Percentiles rank a stretch among this genome's conserved stretches.
Evolutionary conservation across 129 eudicot species (phyloP).

Genomic region (Flaveria brownii): DNA sequence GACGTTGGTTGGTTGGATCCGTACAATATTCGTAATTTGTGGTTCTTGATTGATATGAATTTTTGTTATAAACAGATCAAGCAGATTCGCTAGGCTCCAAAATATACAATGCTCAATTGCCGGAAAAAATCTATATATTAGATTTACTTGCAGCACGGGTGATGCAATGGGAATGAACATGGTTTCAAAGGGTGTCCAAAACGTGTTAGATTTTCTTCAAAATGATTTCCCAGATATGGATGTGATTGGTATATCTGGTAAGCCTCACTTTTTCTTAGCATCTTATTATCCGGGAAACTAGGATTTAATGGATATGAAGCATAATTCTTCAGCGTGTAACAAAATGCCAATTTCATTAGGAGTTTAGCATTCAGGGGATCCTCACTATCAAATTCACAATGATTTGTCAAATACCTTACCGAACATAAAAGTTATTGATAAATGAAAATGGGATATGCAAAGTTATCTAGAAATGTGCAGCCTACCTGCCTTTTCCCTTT

Average conservation of each 20-base stretch:
- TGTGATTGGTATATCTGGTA: conserved; percentile 78
- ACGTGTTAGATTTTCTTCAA: conserved; percentile 68
- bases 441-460: conserved; percentile 6
- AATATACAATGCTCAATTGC: conserved; percentile 61
- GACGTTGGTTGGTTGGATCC: conserved; percentile 28
- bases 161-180: conserved; percentile 93
- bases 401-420: conserved; percentile 1
- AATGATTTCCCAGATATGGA: conserved; percentile 79
- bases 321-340: background rate
- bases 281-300: background rate
- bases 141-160: conserved; percentile 80
- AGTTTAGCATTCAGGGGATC: too few species aligned
- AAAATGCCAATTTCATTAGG: too few species aligned
- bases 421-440: background rate
- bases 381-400: too few species aligned
- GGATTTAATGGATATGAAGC: background rate
- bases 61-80: conserved; percentile 50
- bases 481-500: background rate
- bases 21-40: background rate
- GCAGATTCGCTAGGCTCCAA: conserved; percentile 78
- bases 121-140: conserved; percentile 64
- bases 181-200: conserved; percentile 86
- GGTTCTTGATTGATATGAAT: conserved; percentile 3
- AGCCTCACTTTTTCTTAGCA: conserved; percentile 20
- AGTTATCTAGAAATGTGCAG: background rate